A percentile compares a stretch with the other conserved stretches of the same genome.
Conservation (phyloP, 1,284 basidiomycete genomes). For the Ganoderma lucidum region DNA sequence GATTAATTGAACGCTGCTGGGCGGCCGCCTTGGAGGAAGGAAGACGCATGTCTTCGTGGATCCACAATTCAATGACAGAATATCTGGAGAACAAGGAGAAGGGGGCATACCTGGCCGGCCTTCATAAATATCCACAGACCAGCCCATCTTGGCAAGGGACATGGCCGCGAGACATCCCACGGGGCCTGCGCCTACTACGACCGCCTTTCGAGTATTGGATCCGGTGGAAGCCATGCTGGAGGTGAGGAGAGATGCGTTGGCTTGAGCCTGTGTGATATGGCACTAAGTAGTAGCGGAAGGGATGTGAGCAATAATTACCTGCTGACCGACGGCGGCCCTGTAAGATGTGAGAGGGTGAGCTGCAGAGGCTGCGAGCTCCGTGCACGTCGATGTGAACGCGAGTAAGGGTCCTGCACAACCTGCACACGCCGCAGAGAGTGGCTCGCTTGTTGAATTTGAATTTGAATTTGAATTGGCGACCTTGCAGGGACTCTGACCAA, state of each 20-base stretch:
- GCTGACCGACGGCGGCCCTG: conserved; percentile 1
- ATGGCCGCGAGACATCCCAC: conserved; percentile 94
- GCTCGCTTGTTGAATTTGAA: not conserved
- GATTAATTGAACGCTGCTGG: conserved; percentile 91
- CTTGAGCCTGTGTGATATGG: conserved; percentile 22
- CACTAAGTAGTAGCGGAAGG: conserved; percentile 8
- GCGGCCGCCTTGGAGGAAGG: conserved; percentile 68
- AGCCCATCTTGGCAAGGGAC: conserved; percentile 87
- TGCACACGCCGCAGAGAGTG: not conserved
- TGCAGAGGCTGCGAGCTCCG: conserved; percentile 1
- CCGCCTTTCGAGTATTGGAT: conserved; percentile 50
- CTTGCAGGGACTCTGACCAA: conserved; percentile 19
- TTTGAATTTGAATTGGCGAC: conserved; percentile 21
- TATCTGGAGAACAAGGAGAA: conserved; percentile 30
- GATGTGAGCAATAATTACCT: conserved; percentile 22
- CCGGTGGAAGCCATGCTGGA: conserved; percentile 23
- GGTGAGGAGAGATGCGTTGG: conserved; percentile 18
- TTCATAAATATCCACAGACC: conserved; percentile 92
- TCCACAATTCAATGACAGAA: conserved; percentile 28
- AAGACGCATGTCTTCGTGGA: conserved; percentile 69
- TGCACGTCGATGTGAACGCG: conserved; percentile 10
- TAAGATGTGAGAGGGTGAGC: conserved; percentile 8
- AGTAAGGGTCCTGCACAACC: not conserved
- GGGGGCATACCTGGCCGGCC: conserved; percentile 74
- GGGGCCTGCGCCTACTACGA: conserved; percentile 88